Conservation (phyloP, 805 yeast genomes). For the Kluyveromyces lactis region DNA sequence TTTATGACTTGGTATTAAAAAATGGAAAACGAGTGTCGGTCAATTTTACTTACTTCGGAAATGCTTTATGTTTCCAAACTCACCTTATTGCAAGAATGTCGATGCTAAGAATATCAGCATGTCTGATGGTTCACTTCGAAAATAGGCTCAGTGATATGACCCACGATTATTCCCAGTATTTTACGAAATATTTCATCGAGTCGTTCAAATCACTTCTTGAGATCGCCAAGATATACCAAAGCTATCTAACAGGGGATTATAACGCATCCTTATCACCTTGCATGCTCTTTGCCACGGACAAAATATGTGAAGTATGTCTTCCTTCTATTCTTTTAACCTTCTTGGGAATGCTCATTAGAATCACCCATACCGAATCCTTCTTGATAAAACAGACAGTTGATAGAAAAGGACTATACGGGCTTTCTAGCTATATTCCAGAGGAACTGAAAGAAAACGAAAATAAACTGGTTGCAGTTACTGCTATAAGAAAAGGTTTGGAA, state of each 20-base stretch:
- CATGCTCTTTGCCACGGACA: slow-evolving; percentile 19
- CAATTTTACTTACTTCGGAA: slow-evolving; percentile 6
- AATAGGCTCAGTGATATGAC: slow-evolving; percentile 9
- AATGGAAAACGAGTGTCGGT: neutral
- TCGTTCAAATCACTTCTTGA: slow-evolving; percentile 13
- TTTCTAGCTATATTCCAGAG: neutral
- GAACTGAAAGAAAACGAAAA: slow-evolving; percentile 6
- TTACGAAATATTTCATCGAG: slow-evolving; percentile 15
- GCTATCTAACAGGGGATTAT: slow-evolving; percentile 19
- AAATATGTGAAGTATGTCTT: slow-evolving; percentile 21
- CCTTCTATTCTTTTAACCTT: slow-evolving; percentile 20
- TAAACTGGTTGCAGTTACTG: slow-evolving; percentile 17
- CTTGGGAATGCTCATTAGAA: slow-evolving; percentile 20
- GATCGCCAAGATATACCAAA: slow-evolving; percentile 15
- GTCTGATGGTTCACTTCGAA: slow-evolving; percentile 26
- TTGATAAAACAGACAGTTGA: slow-evolving; percentile 11
- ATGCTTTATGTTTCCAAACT: slow-evolving; percentile 18
- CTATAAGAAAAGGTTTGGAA: slow-evolving; percentile 20
- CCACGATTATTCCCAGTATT: slow-evolving; percentile 11
- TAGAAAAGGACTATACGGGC: slow-evolving; percentile 1
- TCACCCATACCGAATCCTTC: slow-evolving; percentile 17
- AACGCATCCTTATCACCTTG: slow-evolving; percentile 13
- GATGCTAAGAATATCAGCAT: slow-evolving; percentile 21
- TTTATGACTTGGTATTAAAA: neutral
- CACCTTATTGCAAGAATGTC: slow-evolving; percentile 19